A percentile compares a stretch with the other conserved stretches of the same genome.
Conservation (phyloP, 495 filamentous ascomycete genomes). For the Jackrogersella multiformis region DNA sequence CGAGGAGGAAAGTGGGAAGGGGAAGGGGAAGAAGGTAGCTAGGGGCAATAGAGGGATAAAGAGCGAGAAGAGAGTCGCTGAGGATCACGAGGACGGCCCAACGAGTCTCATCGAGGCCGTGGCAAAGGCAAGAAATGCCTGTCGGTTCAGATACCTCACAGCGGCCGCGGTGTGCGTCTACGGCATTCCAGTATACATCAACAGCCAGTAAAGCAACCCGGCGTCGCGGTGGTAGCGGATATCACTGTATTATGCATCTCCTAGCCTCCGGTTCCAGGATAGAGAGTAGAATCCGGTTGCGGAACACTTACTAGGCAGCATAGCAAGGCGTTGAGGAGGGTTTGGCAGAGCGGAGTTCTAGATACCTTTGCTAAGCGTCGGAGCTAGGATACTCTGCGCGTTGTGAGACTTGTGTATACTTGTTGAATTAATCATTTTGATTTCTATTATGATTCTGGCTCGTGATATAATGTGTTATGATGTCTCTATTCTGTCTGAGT, state of each 20-base stretch:
- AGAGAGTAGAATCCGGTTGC: not conserved
- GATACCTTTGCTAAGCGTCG: not conserved
- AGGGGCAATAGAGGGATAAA: conserved; percentile 18
- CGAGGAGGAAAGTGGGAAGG: conserved; percentile 27
- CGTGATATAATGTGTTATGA: too few species aligned
- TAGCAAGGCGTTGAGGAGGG: not conserved
- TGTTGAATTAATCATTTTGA: not conserved
- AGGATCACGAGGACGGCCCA: conserved; percentile 24
- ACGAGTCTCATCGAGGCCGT: conserved; percentile 80
- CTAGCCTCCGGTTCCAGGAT: not conserved
- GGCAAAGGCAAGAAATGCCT: conserved; percentile 72
- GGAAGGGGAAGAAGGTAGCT: conserved; percentile 41
- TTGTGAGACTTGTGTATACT: not conserved
- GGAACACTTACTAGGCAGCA: not conserved
- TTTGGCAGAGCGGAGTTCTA: not conserved
- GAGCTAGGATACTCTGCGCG: not conserved
- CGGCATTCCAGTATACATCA: conserved; percentile 89
- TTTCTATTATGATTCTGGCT: not conserved
- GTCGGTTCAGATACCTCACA: conserved; percentile 88
- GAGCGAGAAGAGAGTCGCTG: conserved; percentile 12
- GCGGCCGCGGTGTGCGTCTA: conserved; percentile 93
- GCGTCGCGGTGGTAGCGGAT: not conserved
- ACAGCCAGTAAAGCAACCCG: conserved; percentile 11
- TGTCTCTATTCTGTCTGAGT: not conserved
- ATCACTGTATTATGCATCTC: not conserved